Evolutionary conservation across 768 basidiomycete genomes (phyloP).

Genomic region (Tulasnella sp.): DNA sequence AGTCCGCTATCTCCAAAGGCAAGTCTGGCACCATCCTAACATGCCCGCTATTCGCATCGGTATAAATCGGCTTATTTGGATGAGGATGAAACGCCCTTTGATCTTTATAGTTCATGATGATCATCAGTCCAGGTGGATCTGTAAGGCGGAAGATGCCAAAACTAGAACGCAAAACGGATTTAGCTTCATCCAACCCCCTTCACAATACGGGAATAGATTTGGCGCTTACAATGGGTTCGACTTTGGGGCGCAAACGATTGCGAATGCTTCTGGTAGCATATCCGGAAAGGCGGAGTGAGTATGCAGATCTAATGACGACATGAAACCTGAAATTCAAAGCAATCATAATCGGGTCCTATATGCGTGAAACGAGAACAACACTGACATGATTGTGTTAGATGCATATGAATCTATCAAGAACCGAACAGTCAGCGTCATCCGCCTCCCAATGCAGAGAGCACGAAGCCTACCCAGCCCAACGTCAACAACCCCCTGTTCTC

Average conservation of each 20-base stretch:
- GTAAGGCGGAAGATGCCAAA: conserved; percentile 89
- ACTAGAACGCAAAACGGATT: conserved; percentile 39
- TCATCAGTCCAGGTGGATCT: conserved; percentile 75
- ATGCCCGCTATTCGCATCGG: conserved; percentile 85
- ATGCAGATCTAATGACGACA: conserved; percentile 91
- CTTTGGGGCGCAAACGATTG: conserved; percentile 84
- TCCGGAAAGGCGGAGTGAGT: conserved; percentile 85
- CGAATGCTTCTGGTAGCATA: conserved; percentile 89
- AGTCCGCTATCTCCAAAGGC: conserved; percentile 77
- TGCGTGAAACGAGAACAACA: conserved; percentile 26
- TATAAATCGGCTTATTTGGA: conserved; percentile 75
- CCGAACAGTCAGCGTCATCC: not conserved
- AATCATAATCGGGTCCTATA: conserved; percentile 16
- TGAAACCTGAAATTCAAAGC: conserved; percentile 55
- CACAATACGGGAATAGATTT: conserved; percentile 15
- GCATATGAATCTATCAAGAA: conserved; percentile 72
- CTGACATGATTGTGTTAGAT: conserved; percentile 82
- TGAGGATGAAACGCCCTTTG: conserved; percentile 86
- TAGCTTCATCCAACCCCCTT: not conserved
- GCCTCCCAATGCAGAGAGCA: not conserved
- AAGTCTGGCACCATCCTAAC: conserved; percentile 63
- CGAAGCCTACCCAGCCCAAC: conserved; percentile 75
- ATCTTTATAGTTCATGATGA: conserved; percentile 60
- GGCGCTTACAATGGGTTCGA: conserved; percentile 63
- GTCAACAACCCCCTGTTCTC: conserved; percentile 77